Evolutionary conservation across 2,329 filamentous ascomycete species (phyloP).

Genomic region (Grosmannia huntii): DNA sequence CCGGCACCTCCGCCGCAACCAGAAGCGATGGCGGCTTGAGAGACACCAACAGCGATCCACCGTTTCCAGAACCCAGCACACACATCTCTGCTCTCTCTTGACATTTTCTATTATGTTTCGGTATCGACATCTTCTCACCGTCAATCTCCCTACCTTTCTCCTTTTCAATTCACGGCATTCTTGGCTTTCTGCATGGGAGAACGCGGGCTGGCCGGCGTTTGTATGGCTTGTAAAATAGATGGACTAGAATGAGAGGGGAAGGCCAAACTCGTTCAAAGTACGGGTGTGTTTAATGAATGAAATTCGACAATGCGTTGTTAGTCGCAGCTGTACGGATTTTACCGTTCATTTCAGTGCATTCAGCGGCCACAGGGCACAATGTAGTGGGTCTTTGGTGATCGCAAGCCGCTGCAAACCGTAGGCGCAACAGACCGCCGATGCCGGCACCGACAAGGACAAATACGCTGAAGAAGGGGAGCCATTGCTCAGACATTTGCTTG

Average conservation of each 20-base stretch:
- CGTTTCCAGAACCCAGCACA: not conserved
- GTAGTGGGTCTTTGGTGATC: too few relatives aligned
- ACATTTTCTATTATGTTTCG: not conserved
- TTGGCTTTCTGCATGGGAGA: not conserved
- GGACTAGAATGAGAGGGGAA: not conserved
- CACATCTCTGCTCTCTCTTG: not conserved
- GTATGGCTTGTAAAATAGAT: not conserved
- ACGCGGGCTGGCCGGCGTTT: not conserved
- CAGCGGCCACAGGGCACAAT: too few relatives aligned
- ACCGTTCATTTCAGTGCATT: too few relatives aligned
- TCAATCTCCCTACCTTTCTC: not conserved
- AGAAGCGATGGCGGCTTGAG: constrained; percentile 6
- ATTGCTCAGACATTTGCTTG: too few relatives aligned
- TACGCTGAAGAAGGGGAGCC: too few relatives aligned
- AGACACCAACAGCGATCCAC: not conserved
- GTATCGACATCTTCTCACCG: not conserved
- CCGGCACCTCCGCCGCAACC: constrained; percentile 6
- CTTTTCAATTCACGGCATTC: not conserved
- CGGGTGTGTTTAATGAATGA: not conserved
- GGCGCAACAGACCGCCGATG: too few relatives aligned
- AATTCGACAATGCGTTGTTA: not conserved
- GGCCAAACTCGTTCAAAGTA: not conserved
- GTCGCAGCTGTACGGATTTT: too few relatives aligned
- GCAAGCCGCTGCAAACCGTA: too few relatives aligned
- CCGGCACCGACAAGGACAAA: too few relatives aligned